A percentile compares a stretch with the other conserved stretches of the same genome.
These are phyloP conservation scores for Crassisporium funariophilum DNA, from an alignment of 768 basidiomycete species.

Conservation along the genomic window DNA sequence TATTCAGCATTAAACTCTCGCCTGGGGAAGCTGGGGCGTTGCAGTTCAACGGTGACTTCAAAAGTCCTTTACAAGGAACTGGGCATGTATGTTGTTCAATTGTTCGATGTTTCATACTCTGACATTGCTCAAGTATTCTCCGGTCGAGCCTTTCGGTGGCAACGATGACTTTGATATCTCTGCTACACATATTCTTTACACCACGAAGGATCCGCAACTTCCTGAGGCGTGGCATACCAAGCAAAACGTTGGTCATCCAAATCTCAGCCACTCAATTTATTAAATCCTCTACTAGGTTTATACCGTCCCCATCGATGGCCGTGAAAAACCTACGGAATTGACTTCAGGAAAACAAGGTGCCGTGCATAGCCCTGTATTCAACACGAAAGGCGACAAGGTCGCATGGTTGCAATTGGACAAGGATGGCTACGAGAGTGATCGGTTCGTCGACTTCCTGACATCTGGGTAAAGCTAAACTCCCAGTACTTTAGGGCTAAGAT, in stretches of 20 bases:
- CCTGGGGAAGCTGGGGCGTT: conserved; percentile 53
- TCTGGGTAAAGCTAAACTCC: background rate
- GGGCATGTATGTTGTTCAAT: conserved; percentile 54
- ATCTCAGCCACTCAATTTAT: background rate
- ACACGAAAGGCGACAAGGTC: conserved; percentile 62
- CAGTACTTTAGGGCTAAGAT: conserved; percentile 59
- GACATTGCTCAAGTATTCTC: conserved; percentile 49
- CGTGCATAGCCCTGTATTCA: conserved; percentile 73
- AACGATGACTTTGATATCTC: conserved; percentile 81
- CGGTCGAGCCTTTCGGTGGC: conserved; percentile 88
- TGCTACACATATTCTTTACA: conserved; percentile 70
- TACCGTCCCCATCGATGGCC: conserved; percentile 59
- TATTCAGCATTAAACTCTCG: conserved; percentile 68
- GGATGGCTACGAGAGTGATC: conserved; percentile 90
- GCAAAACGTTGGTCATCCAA: conserved; percentile 59
- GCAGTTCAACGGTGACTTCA: conserved; percentile 52
- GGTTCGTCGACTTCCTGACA: conserved; percentile 38
- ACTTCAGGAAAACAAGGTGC: conserved; percentile 89
- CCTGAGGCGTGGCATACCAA: conserved; percentile 86
- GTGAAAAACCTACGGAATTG: conserved; percentile 58
- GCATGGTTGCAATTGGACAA: conserved; percentile 88
- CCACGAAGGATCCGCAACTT: conserved; percentile 80
- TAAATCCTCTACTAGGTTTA: conserved; percentile 53
- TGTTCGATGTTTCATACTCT: background rate
- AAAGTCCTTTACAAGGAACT: conserved; percentile 66